Percentiles rank a stretch among this genome's conserved stretches.
Conservation (phyloP, 805 yeast species). For the Isabelozyma heimii region DNA sequence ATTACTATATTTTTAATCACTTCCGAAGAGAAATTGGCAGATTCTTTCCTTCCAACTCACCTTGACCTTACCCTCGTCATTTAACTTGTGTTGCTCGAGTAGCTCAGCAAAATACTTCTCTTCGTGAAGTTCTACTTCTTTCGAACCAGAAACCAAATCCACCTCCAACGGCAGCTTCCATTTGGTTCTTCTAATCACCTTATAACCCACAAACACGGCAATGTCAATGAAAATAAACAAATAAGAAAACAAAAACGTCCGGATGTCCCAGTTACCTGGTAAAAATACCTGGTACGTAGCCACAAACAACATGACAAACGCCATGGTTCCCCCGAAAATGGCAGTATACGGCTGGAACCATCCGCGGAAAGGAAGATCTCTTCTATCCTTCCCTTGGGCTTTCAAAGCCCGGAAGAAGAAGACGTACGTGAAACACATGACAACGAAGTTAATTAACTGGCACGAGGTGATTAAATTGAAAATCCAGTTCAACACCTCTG, state of each 20-base stretch:
- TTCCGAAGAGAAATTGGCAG: slow-evolving; percentile 21
- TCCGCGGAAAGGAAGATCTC: slow-evolving; percentile 45
- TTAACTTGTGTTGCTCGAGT: slow-evolving; percentile 9
- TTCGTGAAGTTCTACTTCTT: slow-evolving; percentile 40
- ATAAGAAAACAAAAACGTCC: slow-evolving; percentile 42
- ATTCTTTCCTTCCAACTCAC: slow-evolving; percentile 12
- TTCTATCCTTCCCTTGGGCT: slow-evolving; percentile 57
- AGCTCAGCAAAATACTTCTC: slow-evolving; percentile 18
- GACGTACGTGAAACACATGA: slow-evolving; percentile 51
- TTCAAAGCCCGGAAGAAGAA: slow-evolving; percentile 57
- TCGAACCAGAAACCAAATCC: slow-evolving; percentile 37
- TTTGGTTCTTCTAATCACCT: slow-evolving; percentile 37
- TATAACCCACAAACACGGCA: slow-evolving; percentile 31
- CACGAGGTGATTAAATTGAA: slow-evolving; percentile 31
- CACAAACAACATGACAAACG: slow-evolving; percentile 32
- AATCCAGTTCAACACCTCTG: slow-evolving; percentile 32
- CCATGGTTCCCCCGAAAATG: slow-evolving; percentile 22
- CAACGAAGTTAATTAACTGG: slow-evolving; percentile 25
- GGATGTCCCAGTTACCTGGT: slow-evolving; percentile 35
- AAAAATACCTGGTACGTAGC: slow-evolving; percentile 39
- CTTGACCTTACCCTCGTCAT: slow-evolving; percentile 16
- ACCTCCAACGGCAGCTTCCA: slow-evolving; percentile 28
- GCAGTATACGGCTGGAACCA: slow-evolving; percentile 36
- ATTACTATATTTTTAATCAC: slow-evolving; percentile 13
- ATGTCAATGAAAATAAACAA: slow-evolving; percentile 42